Conservation (phyloP, 1,139 yeast genomes). For the Pichia sp. region DNA sequence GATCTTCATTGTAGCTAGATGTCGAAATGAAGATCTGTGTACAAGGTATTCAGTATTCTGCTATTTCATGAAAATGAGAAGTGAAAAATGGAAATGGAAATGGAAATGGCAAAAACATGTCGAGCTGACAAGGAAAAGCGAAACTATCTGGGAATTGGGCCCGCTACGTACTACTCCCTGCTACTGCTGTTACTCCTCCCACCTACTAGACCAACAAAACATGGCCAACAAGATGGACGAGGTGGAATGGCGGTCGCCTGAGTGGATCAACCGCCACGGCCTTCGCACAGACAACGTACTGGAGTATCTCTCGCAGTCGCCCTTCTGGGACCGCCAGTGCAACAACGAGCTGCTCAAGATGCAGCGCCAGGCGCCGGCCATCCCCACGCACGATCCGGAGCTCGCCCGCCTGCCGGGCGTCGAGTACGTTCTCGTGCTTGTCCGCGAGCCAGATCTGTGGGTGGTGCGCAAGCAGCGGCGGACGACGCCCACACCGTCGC, state of each 20-base stretch:
- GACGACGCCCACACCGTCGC: neutral
- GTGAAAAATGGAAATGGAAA: neutral
- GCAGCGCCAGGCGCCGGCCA: constrained; percentile 60
- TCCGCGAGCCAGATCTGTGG: constrained; percentile 91
- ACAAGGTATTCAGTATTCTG: no score
- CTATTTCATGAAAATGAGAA: constrained; percentile 12
- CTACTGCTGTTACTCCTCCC: constrained; percentile 21
- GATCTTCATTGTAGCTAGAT: constrained; percentile 16
- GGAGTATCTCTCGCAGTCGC: constrained; percentile 88
- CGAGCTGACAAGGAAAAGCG: no score
- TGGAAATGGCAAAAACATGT: neutral
- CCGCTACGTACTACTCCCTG: no score
- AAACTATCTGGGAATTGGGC: no score
- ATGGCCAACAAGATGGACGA: constrained; percentile 70
- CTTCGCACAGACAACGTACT: constrained; percentile 82
- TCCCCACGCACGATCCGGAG: constrained; percentile 30
- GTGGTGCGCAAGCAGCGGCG: constrained; percentile 66
- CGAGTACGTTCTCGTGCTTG: constrained; percentile 70
- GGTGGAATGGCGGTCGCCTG: constrained; percentile 95
- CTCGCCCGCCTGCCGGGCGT: constrained; percentile 75
- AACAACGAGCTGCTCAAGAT: constrained; percentile 90
- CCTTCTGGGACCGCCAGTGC: constrained; percentile 89
- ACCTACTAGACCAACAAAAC: no score
- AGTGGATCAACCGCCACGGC: constrained; percentile 88
- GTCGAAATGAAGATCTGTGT: no score